These are phyloP conservation scores for Phytophthora nicotianae DNA, from an alignment of 352 stramenopile species.

Conservation along the genomic window DNA sequence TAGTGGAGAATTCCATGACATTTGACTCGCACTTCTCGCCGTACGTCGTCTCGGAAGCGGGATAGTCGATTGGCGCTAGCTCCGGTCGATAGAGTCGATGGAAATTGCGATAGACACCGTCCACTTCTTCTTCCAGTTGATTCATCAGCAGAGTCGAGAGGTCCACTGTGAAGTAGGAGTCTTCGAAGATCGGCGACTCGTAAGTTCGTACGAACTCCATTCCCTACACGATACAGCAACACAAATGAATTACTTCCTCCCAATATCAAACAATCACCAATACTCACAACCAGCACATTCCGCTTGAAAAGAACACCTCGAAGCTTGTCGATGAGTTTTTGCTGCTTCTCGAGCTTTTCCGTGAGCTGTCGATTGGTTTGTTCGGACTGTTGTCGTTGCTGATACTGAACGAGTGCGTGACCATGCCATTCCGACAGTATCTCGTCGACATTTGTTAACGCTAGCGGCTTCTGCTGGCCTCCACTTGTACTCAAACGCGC, in stretches of 20 bases:
- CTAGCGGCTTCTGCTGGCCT: background rate
- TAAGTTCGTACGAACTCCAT: conserved; percentile 15
- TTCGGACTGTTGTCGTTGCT: conserved; percentile 3
- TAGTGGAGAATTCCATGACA: conserved; percentile 18
- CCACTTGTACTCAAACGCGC: background rate
- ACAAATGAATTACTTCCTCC: background rate
- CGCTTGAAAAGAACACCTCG: conserved; percentile 6
- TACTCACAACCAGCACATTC: conserved; percentile 16
- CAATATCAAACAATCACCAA: background rate
- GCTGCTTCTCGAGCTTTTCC: conserved; percentile 5
- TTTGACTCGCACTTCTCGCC: conserved; percentile 17
- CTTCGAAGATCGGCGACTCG: conserved; percentile 6
- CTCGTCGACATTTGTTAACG: background rate
- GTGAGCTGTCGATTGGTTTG: conserved; percentile 14
- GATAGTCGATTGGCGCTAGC: background rate
- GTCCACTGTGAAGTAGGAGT: background rate
- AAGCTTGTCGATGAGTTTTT: conserved; percentile 1
- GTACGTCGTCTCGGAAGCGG: conserved; percentile 9
- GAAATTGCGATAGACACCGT: conserved; percentile 13
- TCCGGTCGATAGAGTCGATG: conserved; percentile 11
- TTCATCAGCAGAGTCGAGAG: conserved; percentile 5
- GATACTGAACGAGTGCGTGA: conserved; percentile 14
- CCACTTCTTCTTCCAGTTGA: conserved; percentile 26
- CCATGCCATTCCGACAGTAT: conserved; percentile 3
- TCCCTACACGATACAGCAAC: conserved; percentile 5